These are phyloP conservation scores for Podosphaera xanthii DNA, from an alignment of 2,329 filamentous ascomycete species.

Conservation along the genomic window DNA sequence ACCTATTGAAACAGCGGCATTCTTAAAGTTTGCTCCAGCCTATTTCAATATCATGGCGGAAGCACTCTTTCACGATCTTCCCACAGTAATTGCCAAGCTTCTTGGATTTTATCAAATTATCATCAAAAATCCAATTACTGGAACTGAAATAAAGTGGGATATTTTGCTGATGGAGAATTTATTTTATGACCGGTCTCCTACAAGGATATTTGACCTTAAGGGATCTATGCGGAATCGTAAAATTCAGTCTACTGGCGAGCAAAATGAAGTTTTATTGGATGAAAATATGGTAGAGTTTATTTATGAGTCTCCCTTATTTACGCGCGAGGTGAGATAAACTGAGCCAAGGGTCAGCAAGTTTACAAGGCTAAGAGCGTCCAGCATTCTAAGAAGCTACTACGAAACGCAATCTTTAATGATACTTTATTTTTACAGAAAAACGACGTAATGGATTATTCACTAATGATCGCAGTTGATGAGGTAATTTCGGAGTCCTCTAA, in stretches of 20 bases:
- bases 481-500: conserved; percentile 4
- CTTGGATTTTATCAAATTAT: conserved; percentile 93
- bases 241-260: conserved; percentile 83
- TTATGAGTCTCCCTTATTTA: conserved; percentile 87
- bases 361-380: conserved; percentile 3
- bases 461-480: conserved; percentile 97
- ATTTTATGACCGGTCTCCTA: conserved; percentile 83
- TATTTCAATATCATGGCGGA: conserved; percentile 97
- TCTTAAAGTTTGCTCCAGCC: conserved; percentile 82
- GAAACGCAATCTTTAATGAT: conserved; percentile 89
- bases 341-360: background rate
- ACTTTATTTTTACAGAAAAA: conserved; percentile 85
- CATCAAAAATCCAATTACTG: conserved; percentile 83
- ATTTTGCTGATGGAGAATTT: conserved; percentile 92
- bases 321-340: conserved; percentile 35
- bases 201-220: conserved; percentile 84
- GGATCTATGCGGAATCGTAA: conserved; percentile 97
- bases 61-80: conserved; percentile 81
- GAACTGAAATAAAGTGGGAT: conserved; percentile 84
- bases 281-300: conserved; percentile 99
- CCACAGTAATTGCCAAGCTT: conserved; percentile 97
- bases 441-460: conserved; percentile 96
- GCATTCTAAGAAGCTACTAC: conserved; percentile 82
- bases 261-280: conserved; percentile 86
- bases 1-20: conserved; percentile 77